Percentiles rank a stretch among this genome's conserved stretches.
Conservation (phyloP, 805 yeast genomes). For the Vanderwaltozyma yarrowii region DNA sequence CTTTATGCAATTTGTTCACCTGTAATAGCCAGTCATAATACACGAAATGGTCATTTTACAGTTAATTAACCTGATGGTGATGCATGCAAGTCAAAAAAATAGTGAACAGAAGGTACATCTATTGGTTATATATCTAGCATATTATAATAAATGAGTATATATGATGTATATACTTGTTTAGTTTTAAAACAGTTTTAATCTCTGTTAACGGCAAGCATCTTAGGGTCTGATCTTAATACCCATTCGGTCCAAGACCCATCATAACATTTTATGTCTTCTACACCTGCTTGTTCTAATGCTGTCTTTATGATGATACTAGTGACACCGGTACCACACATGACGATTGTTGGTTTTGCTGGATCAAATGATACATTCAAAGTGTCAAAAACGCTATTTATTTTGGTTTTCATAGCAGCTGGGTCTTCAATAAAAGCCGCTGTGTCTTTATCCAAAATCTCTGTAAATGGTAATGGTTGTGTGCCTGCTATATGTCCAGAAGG, state of each 20-base stretch:
- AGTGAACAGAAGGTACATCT: too few relatives aligned
- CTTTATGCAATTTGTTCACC: too few relatives aligned
- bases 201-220: constrained; percentile 15
- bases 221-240: constrained; percentile 20
- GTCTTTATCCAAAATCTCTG: constrained; percentile 42
- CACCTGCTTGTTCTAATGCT: constrained; percentile 53
- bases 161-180: too few relatives aligned
- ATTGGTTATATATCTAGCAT: too few relatives aligned
- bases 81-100: too few relatives aligned
- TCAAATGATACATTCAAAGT: constrained; percentile 29
- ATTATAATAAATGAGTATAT: too few relatives aligned
- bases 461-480: constrained; percentile 66
- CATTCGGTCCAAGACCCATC: constrained; percentile 77
- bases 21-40: too few relatives aligned
- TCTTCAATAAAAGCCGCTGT: constrained; percentile 38
- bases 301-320: constrained; percentile 81
- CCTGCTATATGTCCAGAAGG: constrained; percentile 87
- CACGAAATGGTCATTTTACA: too few relatives aligned
- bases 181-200: constrained; percentile 6
- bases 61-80: too few relatives aligned
- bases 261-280: constrained; percentile 44
- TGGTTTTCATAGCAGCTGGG: constrained; percentile 24
- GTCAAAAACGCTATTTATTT: constrained; percentile 39
- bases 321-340: constrained; percentile 95
- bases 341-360: constrained; percentile 55